Conservation (phyloP, 495 filamentous ascomycete species). For the Apodospora peruviana region DNA sequence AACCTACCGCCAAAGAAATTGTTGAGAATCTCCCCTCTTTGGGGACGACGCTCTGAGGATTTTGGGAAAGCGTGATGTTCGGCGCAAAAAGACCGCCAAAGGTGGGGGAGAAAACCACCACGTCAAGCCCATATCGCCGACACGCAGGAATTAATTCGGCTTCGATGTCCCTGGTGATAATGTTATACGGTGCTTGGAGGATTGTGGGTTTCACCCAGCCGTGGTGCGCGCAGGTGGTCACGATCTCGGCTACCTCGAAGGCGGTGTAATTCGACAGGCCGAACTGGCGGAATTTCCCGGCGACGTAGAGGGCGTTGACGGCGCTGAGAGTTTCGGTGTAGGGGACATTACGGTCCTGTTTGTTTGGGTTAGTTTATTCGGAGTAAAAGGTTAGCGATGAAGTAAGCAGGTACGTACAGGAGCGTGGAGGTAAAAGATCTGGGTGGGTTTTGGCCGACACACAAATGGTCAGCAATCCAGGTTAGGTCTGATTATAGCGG, state of each 20-base stretch:
- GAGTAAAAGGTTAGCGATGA: background rate
- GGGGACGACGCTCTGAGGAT: slow-evolving; percentile 51
- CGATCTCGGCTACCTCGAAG: slow-evolving; percentile 80
- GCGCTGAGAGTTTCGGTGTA: slow-evolving; percentile 67
- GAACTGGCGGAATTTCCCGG: slow-evolving; percentile 72
- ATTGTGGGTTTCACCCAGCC: slow-evolving; percentile 60
- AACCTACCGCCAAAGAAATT: slow-evolving; percentile 48
- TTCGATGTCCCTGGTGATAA: slow-evolving; percentile 62
- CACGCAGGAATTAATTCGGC: slow-evolving; percentile 68
- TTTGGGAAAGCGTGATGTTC: slow-evolving; percentile 5
- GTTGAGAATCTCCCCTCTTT: slow-evolving; percentile 56
- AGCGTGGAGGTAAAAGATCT: slow-evolving; percentile 77
- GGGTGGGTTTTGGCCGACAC: background rate
- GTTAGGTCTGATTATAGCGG: background rate
- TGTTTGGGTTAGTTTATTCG: too few species aligned
- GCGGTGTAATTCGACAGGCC: slow-evolving; percentile 74
- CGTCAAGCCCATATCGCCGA: slow-evolving; percentile 67
- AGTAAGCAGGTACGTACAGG: slow-evolving; percentile 34
- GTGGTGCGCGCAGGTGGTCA: slow-evolving; percentile 61
- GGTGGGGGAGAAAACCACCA: slow-evolving; percentile 75
- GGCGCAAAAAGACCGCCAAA: slow-evolving; percentile 74
- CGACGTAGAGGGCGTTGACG: slow-evolving; percentile 67
- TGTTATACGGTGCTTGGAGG: slow-evolving; percentile 60
- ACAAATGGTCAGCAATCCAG: background rate
- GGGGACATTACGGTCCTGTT: slow-evolving; percentile 61